A percentile compares a stretch with the other conserved stretches of the same genome.
Conservation (phyloP, 345 rosid genomes). For the Camelina sativa region DNA sequence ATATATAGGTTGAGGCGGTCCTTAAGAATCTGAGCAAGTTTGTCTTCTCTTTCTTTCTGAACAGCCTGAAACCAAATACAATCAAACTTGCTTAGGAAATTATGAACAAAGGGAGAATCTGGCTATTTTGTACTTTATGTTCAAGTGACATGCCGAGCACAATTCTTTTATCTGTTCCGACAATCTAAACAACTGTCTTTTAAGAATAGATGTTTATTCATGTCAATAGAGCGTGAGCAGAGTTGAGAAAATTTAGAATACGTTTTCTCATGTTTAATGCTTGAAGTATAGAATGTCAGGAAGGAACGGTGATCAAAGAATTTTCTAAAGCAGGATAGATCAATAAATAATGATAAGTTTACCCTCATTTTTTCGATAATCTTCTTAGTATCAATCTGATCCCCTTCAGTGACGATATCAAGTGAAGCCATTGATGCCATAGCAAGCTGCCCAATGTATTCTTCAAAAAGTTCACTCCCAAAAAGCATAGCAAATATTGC, state of each 20-base stretch:
- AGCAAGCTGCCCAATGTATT: slow-evolving; percentile 89
- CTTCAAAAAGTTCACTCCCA: slow-evolving; percentile 95
- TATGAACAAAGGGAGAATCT: slow-evolving; percentile 17
- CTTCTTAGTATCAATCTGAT: slow-evolving; percentile 59
- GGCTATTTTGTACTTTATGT: background rate
- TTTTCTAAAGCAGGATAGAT: slow-evolving; percentile 13
- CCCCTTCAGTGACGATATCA: slow-evolving; percentile 53
- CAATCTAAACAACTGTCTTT: slow-evolving; percentile 1
- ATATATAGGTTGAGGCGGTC: slow-evolving; percentile 78
- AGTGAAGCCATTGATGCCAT: slow-evolving; percentile 88
- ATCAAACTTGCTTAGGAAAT: slow-evolving; percentile 14
- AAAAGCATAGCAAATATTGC: slow-evolving; percentile 92
- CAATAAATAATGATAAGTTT: slow-evolving; percentile 22
- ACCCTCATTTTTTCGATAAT: slow-evolving; percentile 78
- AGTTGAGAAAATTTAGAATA: background rate
- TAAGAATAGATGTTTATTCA: background rate
- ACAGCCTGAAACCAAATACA: slow-evolving; percentile 60
- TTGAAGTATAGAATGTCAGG: slow-evolving; percentile 11
- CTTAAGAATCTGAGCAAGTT: slow-evolving; percentile 73
- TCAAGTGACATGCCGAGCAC: slow-evolving; percentile 1
- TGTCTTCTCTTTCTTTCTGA: slow-evolving; percentile 97
- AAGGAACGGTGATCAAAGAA: background rate
- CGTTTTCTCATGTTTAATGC: slow-evolving; percentile 6
- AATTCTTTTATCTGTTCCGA: slow-evolving; percentile 10
- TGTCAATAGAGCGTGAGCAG: slow-evolving; percentile 1